Percentiles rank a stretch among this genome's conserved stretches.
Conservation (phyloP, 805 yeast species). For the Geotrichum ghanense region DNA sequence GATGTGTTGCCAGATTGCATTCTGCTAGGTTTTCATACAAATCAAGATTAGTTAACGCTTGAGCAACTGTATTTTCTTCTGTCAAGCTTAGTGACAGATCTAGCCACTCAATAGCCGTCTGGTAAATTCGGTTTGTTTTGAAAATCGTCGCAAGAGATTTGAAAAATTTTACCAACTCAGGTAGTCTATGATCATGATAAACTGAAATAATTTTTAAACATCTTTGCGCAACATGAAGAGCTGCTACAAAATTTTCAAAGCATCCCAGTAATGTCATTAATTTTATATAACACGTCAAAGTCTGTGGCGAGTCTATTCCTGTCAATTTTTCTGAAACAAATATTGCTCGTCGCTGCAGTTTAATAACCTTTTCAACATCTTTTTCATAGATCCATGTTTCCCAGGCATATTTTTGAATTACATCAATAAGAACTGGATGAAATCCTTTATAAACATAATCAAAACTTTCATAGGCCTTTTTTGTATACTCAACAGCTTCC, state of each 20-base stretch:
- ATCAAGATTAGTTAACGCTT: background rate
- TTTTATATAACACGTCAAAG: background rate
- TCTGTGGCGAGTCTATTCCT: background rate
- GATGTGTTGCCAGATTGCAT: background rate
- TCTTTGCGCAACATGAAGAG: background rate
- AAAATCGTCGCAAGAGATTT: background rate
- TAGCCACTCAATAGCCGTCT: background rate
- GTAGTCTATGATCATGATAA: background rate
- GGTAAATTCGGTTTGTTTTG: background rate
- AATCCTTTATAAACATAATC: background rate
- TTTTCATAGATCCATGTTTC: background rate
- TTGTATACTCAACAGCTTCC: background rate
- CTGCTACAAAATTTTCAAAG: background rate
- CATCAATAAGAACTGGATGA: background rate
- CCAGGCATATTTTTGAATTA: background rate
- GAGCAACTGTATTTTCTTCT: background rate
- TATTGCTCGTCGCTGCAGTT: background rate
- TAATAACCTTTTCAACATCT: background rate
- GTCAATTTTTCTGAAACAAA: background rate
- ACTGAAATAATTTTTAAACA: background rate
- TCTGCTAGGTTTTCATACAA: background rate
- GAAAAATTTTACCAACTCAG: background rate
- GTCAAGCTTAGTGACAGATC: background rate
- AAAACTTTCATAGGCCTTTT: background rate
- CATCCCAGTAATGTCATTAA: background rate